phyloP scores from a whole-genome alignment of 768 basidiomycete species.

The Phylloporus arenicola region DNA sequence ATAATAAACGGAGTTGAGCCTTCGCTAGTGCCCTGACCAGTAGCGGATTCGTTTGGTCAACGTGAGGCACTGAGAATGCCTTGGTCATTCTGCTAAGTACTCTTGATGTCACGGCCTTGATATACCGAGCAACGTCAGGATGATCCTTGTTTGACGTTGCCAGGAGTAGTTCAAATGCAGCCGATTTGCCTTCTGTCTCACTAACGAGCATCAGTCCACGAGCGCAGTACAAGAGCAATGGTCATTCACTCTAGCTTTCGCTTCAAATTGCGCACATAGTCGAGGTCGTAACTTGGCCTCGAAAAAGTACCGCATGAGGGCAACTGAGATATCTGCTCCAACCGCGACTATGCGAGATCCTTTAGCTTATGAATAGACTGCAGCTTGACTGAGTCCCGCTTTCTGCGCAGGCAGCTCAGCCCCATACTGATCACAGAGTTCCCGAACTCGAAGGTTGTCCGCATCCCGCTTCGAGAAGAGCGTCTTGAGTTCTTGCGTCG shows the following conservation, averaged over 20 bases:
- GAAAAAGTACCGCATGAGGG: constrained; percentile 64
- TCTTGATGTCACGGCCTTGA: constrained; percentile 49
- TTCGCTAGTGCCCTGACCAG: no score
- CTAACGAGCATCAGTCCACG: constrained; percentile 33
- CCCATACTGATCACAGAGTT: constrained; percentile 59
- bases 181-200: constrained; percentile 44
- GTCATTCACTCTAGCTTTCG: constrained; percentile 48
- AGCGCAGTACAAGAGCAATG: background rate
- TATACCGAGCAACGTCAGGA: constrained; percentile 48
- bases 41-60: no score
- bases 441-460: constrained; percentile 66
- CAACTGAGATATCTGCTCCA: constrained; percentile 67
- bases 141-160: constrained; percentile 39
- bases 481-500: constrained; percentile 55
- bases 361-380: constrained; percentile 61
- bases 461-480: constrained; percentile 58
- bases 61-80: no score
- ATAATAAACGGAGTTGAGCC: no score
- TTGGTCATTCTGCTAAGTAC: no score
- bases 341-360: constrained; percentile 56
- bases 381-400: constrained; percentile 51
- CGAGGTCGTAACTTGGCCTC: constrained; percentile 45
- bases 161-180: constrained; percentile 50
- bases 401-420: constrained; percentile 67
- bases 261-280: constrained; percentile 51